These are phyloP conservation scores for Fusarium neocosmosporiellum DNA, from an alignment of 2,329 filamentous ascomycete genomes.

Conservation along the genomic window DNA sequence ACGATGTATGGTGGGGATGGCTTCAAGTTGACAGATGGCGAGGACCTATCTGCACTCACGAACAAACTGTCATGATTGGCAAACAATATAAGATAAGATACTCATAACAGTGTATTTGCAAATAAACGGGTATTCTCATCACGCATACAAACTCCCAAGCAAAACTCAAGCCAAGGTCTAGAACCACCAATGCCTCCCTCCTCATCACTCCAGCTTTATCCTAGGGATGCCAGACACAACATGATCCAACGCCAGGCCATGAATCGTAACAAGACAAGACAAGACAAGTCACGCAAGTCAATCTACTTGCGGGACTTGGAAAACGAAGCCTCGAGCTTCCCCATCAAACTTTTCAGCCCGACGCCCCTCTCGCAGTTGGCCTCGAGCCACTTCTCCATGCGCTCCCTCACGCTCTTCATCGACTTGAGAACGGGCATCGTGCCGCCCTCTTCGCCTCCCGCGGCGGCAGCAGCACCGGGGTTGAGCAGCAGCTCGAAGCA, in stretches of 20 bases:
- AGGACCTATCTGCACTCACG: neutral
- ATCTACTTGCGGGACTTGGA: conserved; percentile 50
- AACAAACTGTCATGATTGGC: neutral
- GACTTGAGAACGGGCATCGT: conserved; percentile 79
- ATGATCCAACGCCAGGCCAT: conserved; percentile 33
- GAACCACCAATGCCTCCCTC: conserved; percentile 6
- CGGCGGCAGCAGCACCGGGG: conserved; percentile 73
- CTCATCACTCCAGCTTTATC: neutral
- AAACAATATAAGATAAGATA: conserved; percentile 1
- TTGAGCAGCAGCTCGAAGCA: conserved; percentile 90
- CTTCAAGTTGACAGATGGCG: neutral
- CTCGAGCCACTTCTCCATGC: conserved; percentile 88
- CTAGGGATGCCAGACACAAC: neutral
- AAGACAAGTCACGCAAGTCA: neutral
- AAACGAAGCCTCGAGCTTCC: conserved; percentile 68
- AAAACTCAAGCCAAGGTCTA: conserved; percentile 6
- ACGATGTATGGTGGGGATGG: neutral
- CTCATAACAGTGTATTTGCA: conserved; percentile 4
- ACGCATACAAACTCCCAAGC: conserved; percentile 17
- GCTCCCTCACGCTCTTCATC: conserved; percentile 75
- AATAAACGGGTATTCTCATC: conserved; percentile 29
- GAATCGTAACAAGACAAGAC: neutral
- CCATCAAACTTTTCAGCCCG: conserved; percentile 76
- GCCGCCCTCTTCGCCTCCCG: conserved; percentile 72
- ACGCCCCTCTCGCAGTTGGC: conserved; percentile 84